These are phyloP conservation scores for Penicillium sp. DNA, from an alignment of 2,329 filamentous ascomycete genomes.

Conservation along the genomic window DNA sequence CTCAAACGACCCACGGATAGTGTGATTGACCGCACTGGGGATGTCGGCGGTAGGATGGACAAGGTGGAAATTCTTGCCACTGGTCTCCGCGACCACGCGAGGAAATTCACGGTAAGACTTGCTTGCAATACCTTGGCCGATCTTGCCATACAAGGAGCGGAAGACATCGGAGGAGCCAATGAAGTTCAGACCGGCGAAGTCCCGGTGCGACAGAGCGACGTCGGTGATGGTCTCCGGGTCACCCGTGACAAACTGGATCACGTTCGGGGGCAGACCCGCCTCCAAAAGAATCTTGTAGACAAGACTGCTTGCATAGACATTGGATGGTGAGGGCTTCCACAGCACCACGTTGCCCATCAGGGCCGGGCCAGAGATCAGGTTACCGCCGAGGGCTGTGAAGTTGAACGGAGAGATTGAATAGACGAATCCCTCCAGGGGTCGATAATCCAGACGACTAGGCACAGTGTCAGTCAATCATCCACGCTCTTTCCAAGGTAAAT, in stretches of 20 bases:
- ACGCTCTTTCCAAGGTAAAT: background rate
- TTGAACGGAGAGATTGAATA: slow-evolving; percentile 94
- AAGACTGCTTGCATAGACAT: slow-evolving; percentile 81
- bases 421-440: slow-evolving; percentile 88
- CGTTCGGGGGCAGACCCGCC: slow-evolving; percentile 80
- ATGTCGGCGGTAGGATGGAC: slow-evolving; percentile 72
- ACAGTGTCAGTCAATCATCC: background rate
- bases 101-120: slow-evolving; percentile 79
- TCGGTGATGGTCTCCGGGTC: slow-evolving; percentile 79
- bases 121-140: slow-evolving; percentile 73
- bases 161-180: slow-evolving; percentile 89
- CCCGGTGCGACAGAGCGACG: slow-evolving; percentile 67
- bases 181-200: slow-evolving; percentile 85
- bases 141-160: slow-evolving; percentile 79
- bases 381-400: slow-evolving; percentile 90
- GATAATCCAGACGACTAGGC: slow-evolving; percentile 70
- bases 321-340: slow-evolving; percentile 89
- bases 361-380: slow-evolving; percentile 76
- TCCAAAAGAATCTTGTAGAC: slow-evolving; percentile 89
- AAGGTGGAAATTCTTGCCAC: slow-evolving; percentile 88
- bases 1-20: slow-evolving; percentile 79
- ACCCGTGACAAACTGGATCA: slow-evolving; percentile 90
- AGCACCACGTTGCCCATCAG: slow-evolving; percentile 91
- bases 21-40: slow-evolving; percentile 72
- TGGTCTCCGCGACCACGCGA: slow-evolving; percentile 81